Evolutionary conservation across 139 green algal genomes (phyloP).

Genomic region (Ettlia oleoabundans): DNA sequence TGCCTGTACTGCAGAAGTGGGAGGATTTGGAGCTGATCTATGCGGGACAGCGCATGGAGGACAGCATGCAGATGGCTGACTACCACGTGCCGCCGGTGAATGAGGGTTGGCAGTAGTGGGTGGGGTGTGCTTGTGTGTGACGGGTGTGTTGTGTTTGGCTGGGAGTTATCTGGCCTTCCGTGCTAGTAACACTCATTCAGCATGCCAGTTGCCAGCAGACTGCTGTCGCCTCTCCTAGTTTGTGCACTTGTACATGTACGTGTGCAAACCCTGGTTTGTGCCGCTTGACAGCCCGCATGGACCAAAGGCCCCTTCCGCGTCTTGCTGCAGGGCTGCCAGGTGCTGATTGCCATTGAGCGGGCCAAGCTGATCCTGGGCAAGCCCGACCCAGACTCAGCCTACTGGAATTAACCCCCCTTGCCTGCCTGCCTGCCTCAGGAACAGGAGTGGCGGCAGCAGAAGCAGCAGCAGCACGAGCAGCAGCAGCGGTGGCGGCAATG

Average conservation of each 20-base stretch:
- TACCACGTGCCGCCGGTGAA: conserved; percentile 89
- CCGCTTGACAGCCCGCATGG: too few relatives aligned
- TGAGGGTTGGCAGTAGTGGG: neutral
- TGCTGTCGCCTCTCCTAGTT: too few relatives aligned
- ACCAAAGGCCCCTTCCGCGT: too few relatives aligned
- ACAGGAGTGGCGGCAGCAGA: neutral
- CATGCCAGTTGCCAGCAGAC: neutral
- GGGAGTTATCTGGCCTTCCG: too few relatives aligned
- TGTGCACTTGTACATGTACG: too few relatives aligned
- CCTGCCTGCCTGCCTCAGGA: too few relatives aligned
- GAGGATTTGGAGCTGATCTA: conserved; percentile 88
- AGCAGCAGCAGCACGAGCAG: neutral
- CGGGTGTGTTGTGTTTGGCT: too few relatives aligned
- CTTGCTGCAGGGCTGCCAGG: conserved; percentile 88
- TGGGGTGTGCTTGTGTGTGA: too few relatives aligned
- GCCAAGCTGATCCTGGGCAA: conserved; percentile 78
- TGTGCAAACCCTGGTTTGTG: too few relatives aligned
- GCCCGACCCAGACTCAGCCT: conserved; percentile 82
- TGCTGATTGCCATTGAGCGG: conserved; percentile 86
- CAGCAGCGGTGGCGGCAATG: neutral
- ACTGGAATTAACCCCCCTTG: conserved; percentile 79
- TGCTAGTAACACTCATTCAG: neutral
- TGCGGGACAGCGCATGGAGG: conserved; percentile 78
- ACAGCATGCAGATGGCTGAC: conserved; percentile 67
- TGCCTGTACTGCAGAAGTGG: conserved; percentile 49